Evolutionary conservation across 2,329 filamentous ascomycete species (phyloP).

Genomic region (Aspergillus novoparasiticus): DNA sequence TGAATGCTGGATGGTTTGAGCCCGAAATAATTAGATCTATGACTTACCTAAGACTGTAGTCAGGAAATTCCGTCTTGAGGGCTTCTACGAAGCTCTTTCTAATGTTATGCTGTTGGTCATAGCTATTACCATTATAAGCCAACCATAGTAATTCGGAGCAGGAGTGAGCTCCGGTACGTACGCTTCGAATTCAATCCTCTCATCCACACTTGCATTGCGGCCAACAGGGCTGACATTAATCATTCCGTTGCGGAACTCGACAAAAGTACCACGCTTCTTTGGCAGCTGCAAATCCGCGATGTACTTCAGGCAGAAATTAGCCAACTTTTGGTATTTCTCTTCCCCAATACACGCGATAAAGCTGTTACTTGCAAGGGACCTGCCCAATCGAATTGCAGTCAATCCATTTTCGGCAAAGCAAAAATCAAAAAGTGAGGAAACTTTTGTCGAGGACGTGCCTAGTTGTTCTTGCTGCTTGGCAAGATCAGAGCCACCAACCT

Average conservation of each 20-base stretch:
- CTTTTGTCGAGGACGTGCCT: constrained; percentile 66
- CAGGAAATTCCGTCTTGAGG: constrained; percentile 78
- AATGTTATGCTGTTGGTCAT: constrained; percentile 76
- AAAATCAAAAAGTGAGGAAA: constrained; percentile 91
- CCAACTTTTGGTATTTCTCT: constrained; percentile 66
- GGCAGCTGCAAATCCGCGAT: constrained; percentile 64
- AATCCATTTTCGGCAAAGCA: constrained; percentile 97
- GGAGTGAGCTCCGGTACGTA: constrained; percentile 25
- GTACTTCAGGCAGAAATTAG: constrained; percentile 60
- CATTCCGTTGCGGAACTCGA: constrained; percentile 69
- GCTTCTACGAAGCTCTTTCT: constrained; percentile 74
- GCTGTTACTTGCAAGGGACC: constrained; percentile 72
- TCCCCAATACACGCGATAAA: constrained; percentile 95
- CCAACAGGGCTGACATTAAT: constrained; percentile 66
- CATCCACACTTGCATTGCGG: constrained; percentile 77
- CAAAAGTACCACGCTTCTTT: constrained; percentile 67
- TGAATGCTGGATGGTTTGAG: not conserved
- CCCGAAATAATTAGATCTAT: not conserved
- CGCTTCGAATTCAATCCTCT: constrained; percentile 79
- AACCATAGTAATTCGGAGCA: not conserved
- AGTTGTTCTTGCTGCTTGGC: constrained; percentile 96
- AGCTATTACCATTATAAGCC: constrained; percentile 45
- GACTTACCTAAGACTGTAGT: constrained; percentile 82
- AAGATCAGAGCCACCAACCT: constrained; percentile 85
- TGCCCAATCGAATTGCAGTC: constrained; percentile 82